Evolutionary conservation across 345 rosid species (phyloP), one percentile per base, ranked within the genome.

Genomic region (Microthlaspi erraticum): DNA sequence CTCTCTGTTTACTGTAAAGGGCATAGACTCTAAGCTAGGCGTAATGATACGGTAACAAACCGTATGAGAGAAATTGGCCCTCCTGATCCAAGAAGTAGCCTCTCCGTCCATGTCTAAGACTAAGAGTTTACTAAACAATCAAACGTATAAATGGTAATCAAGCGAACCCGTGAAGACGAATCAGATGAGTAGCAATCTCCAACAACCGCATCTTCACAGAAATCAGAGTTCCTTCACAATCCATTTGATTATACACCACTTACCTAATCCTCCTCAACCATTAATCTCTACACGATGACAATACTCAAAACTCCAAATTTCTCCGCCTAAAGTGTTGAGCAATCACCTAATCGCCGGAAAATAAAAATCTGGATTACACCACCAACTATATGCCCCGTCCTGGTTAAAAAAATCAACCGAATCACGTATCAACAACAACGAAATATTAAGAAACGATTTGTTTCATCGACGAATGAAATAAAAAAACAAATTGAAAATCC

Each of bases 21-120:
- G 70, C 46, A 78, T 29, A 42, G 87, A 68, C 14, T 73, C 81
- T 75, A 83, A 72, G 46, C 68, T 78, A 6, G 89, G 78, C 10
- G 80, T 67, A 75, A 83, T 86, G 60, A 87, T 43, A 57, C 97
- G 83, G 57, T 82, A 85, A 71, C 81, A 91, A 55, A 88, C 69
- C 0, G 96, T 88, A 17, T 87, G 93, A 12, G 90, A 88, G 73
- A 73, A 91, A 37, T 91, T 87, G 0, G 93, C 50, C 66, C 97
- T 83, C 84, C 93, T 81, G 26, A 91, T 68, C 97, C 97, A 91
- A 45, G 93, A 91, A 73, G 52, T 71, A 53, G 69, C 70, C 19
- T 86, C 91, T 63, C 81, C 90, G 57, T 69, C 89, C 93, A 88
- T 88, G 12, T 54, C 64, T 54, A 31, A 60, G 3, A 54, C 36